These are phyloP conservation scores for Maudiozyma barnettii DNA, from an alignment of 805 yeast genomes.

Conservation along the genomic window DNA sequence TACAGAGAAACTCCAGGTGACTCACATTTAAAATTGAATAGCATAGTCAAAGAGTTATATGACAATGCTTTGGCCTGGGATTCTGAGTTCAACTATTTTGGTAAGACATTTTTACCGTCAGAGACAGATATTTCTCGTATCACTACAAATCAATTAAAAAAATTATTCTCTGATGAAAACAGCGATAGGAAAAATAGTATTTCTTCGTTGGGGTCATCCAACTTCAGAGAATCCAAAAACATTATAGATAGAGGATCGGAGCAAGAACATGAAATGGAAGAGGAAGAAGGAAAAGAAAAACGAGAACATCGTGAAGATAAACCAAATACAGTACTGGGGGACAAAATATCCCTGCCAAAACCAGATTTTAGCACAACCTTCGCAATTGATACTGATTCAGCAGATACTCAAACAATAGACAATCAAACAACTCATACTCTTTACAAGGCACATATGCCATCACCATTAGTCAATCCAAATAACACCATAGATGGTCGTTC, in stretches of 20 bases:
- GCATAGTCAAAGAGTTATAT: slow-evolving; percentile 60
- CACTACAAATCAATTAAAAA: slow-evolving; percentile 77
- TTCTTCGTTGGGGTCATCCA: neutral
- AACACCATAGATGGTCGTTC: neutral
- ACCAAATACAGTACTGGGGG: too few relatives aligned
- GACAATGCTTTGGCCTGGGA: slow-evolving; percentile 86
- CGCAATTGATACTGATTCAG: too few relatives aligned
- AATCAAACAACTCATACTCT: neutral
- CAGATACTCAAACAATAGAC: too few relatives aligned
- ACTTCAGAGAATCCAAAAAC: neutral
- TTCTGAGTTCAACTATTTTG: slow-evolving; percentile 69
- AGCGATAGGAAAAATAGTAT: neutral
- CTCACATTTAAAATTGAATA: slow-evolving; percentile 62
- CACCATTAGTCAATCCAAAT: neutral
- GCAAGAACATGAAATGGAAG: too few relatives aligned
- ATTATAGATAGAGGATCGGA: neutral
- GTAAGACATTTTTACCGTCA: slow-evolving; percentile 68
- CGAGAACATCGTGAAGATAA: too few relatives aligned
- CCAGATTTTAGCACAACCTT: too few relatives aligned
- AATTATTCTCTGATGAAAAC: slow-evolving; percentile 38
- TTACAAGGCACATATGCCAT: neutral
- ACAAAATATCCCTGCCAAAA: too few relatives aligned
- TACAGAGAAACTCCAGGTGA: slow-evolving; percentile 50
- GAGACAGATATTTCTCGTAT: slow-evolving; percentile 88
- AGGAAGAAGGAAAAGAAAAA: too few relatives aligned